phyloP scores from a whole-genome alignment of 2,329 filamentous ascomycete species.

The Ustilaginoidea virens region DNA sequence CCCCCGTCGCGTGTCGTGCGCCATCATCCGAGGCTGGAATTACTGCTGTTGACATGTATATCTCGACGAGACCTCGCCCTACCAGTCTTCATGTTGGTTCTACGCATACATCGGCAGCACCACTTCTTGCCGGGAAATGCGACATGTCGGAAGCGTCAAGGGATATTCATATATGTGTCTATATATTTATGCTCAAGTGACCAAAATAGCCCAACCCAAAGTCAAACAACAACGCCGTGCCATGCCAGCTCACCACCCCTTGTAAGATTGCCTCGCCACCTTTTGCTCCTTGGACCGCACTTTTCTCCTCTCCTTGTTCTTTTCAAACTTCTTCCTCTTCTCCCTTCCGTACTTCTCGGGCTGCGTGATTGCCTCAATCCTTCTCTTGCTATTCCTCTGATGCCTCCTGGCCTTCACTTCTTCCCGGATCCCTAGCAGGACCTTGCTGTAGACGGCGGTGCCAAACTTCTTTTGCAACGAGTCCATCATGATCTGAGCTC shows the following conservation, averaged over 20 bases:
- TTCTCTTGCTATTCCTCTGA: conserved; percentile 66
- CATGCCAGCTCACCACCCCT: conserved; percentile 19
- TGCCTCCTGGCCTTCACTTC: conserved; percentile 57
- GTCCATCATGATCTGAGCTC: conserved; percentile 65
- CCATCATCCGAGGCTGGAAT: too few species aligned
- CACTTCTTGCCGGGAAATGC: too few species aligned
- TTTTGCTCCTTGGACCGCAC: conserved; percentile 60
- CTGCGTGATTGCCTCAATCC: conserved; percentile 70
- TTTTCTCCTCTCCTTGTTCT: conserved; percentile 72
- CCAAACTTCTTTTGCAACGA: conserved; percentile 75
- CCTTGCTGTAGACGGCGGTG: conserved; percentile 60
- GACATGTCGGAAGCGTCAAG: too few species aligned
- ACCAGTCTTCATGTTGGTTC: too few species aligned
- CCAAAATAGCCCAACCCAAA: too few species aligned
- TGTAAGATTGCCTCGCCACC: conserved; percentile 57
- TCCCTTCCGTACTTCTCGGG: conserved; percentile 65
- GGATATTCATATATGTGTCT: too few species aligned
- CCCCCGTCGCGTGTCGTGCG: too few species aligned
- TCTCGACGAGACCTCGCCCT: too few species aligned
- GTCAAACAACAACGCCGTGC: conserved; percentile 12
- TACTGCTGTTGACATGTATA: too few species aligned
- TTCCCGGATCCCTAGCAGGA: conserved; percentile 57
- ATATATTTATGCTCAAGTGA: too few species aligned
- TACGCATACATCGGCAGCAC: too few species aligned
- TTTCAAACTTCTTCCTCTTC: conserved; percentile 72